Base-by-base conservation (phyloP, 805 yeast species). In the Saccharomycopsis babjevae region DNA sequence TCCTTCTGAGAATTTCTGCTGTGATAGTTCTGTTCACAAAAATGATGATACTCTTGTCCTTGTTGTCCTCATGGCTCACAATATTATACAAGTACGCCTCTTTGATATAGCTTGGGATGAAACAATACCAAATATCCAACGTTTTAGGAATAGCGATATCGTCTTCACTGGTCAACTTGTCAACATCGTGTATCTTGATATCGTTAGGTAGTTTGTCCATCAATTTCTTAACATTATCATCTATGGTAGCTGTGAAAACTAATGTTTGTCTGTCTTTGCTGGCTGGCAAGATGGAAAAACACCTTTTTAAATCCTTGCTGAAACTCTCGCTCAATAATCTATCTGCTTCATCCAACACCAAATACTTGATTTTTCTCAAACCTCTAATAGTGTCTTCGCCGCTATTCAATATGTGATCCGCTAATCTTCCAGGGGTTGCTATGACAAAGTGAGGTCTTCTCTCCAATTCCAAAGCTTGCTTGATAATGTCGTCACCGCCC, bases 331-430 rank as follows among this genome's bases (percentile, higher is more conserved):
- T 89, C 65, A 94, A 79, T 36, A 94, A 75, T 64, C 97, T 80
- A 78, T 94, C 99, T 1, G 99, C 99, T 75, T 93, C 99, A 77
- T 94, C 99, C 1, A 94, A 76, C 1, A 94, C 98, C 59, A 94
- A 76, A 69, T 78, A 94, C 70, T 86, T 85, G 18, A 88, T 86
- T 66, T 96, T 78, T 67, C 85, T 83, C 57, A 94, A 75, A 0
- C 97, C 97, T 43, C 82, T 77, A 0, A 87, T 77, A 4, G 96
- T 88, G 64, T 94, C 97, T 61, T 88, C 96, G 18, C 97, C 97
- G 70, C 94, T 88, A 68, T 85, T 83, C 64, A 86, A 73, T 20
- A 94, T 85, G 72, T 93, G 97, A 70, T 90, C 96, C 0, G 98
- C 98, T 63, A 94, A 75, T 69, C 99, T 79, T 16, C 99, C 99